A percentile compares a stretch with the other conserved stretches of the same genome.
Evolutionary conservation across 2,329 filamentous ascomycete genomes (phyloP).

Genomic region (Diaporthe sp.): DNA sequence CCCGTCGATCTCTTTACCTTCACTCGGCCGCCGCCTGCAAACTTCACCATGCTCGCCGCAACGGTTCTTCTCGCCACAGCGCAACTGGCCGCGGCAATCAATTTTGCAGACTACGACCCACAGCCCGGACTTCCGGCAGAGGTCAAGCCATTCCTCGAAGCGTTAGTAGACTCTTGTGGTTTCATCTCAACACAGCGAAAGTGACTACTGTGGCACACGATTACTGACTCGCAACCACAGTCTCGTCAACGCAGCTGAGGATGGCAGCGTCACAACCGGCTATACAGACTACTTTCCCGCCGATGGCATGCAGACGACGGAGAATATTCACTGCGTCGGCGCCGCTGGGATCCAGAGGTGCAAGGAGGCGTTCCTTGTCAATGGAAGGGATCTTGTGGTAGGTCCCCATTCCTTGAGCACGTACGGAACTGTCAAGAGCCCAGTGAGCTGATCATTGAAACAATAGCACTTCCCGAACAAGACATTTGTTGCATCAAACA

Average conservation of each 20-base stretch:
- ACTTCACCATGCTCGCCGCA: neutral
- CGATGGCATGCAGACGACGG: slow-evolving; percentile 31
- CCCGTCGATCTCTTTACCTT: neutral
- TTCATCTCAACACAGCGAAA: no score
- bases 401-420: neutral
- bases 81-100: slow-evolving; percentile 2
- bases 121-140: slow-evolving; percentile 22
- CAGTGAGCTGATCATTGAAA: neutral
- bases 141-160: slow-evolving; percentile 30
- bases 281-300: slow-evolving; percentile 34
- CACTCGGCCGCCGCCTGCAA: neutral
- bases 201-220: no score
- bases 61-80: neutral
- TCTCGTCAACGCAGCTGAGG: slow-evolving; percentile 31
- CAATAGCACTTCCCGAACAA: slow-evolving; percentile 33
- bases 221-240: neutral
- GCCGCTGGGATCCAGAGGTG: slow-evolving; percentile 31
- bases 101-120: slow-evolving; percentile 28
- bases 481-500: slow-evolving; percentile 32
- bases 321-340: slow-evolving; percentile 28
- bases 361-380: slow-evolving; percentile 29
- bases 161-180: neutral
- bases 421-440: no score
- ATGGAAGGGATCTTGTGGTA: slow-evolving; percentile 31
- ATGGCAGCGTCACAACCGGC: slow-evolving; percentile 22